Base-by-base conservation (phyloP, 2,329 filamentous ascomycete species). In the Ophiocordyceps robertsii region DNA sequence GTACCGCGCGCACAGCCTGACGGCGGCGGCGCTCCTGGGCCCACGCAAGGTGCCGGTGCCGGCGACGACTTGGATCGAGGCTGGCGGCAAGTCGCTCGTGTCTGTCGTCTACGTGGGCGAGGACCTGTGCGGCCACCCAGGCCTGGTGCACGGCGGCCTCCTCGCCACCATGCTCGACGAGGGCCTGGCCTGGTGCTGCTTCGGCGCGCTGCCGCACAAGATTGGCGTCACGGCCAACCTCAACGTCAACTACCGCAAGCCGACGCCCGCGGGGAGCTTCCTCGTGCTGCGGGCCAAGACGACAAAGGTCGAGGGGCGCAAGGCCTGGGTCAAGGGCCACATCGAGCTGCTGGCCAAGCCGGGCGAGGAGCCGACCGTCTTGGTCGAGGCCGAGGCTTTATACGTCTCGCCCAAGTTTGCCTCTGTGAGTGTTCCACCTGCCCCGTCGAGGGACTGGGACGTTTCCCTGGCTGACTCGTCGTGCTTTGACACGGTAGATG, bases 151-250 rank as follows among this genome's bases (percentile, higher is more conserved):
- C 59, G 90, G 90, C 40, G 90, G 90, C 0, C 67, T 95, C 49
- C 68, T 96, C 44, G 90, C 90, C n/a, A 95, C 90, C 12, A 73
- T 96, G 58, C 68, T 96, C 42, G 90, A 96, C 57, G 90, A 96
- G 61, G 87, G 86, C 0, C 68, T 96, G 37, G 90, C 84, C 29
- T 73, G 87, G 43, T 93, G 86, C 61, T 93, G 85, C 57, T 95
- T 96, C 62, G 80, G 78, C 6, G 87, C 86, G 21, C 69, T 96
- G 55, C 90, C 90, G 29, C 86, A 90, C 57, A 84, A 87, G 51
- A 76, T 92, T 48, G 81, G 82, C 47, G 73, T 95, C 59, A 96
- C 92, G 35, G 92, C 90, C 41, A 90, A 81, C 56, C 66, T 98
- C 53, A 88, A 75, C 51, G 68, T 84, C 51, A 81, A 93, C 61